phyloP scores from a whole-genome alignment of 768 basidiomycete genomes.

The Trametes cubensis region DNA sequence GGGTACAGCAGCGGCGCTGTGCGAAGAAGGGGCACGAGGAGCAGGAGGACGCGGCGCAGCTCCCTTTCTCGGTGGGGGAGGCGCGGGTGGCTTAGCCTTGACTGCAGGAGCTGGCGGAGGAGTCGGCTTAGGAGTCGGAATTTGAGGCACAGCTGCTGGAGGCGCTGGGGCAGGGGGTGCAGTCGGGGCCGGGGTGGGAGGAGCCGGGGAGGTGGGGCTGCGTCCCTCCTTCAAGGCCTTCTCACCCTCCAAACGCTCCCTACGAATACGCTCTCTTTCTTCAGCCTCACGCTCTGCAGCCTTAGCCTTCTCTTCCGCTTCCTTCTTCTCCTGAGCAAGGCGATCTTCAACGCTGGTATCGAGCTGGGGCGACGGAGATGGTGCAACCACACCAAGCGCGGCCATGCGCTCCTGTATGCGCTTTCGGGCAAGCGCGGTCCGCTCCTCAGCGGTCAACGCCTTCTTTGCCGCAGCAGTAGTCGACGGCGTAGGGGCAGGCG shows the following conservation, averaged over 20 bases:
- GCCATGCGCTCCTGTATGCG: constrained; percentile 85
- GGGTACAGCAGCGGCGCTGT: constrained; percentile 33
- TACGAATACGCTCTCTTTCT: constrained; percentile 72
- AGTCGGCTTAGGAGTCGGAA: constrained; percentile 45
- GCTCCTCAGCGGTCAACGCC: constrained; percentile 80
- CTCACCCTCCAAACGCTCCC: constrained; percentile 75
- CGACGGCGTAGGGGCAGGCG: constrained; percentile 58
- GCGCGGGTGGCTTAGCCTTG: constrained; percentile 39
- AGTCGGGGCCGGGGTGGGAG: constrained; percentile 33
- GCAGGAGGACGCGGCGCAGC: constrained; percentile 38
- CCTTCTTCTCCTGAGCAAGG: constrained; percentile 82
- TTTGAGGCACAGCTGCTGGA: constrained; percentile 33
- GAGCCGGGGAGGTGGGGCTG: constrained; percentile 38
- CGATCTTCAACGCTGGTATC: constrained; percentile 86
- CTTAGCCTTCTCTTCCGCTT: constrained; percentile 84
- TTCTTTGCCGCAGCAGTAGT: constrained; percentile 65
- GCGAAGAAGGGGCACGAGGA: constrained; percentile 30
- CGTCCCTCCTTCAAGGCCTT: constrained; percentile 59
- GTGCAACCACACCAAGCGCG: constrained; percentile 70
- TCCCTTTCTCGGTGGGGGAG: constrained; percentile 44
- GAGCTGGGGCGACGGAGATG: constrained; percentile 50
- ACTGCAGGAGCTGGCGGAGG: constrained; percentile 38
- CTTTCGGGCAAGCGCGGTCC: constrained; percentile 77
- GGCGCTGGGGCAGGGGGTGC: constrained; percentile 33
- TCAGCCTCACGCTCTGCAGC: constrained; percentile 81